Conservation (phyloP, 148 eudicot species). For the Diospyros lotus region DNA sequence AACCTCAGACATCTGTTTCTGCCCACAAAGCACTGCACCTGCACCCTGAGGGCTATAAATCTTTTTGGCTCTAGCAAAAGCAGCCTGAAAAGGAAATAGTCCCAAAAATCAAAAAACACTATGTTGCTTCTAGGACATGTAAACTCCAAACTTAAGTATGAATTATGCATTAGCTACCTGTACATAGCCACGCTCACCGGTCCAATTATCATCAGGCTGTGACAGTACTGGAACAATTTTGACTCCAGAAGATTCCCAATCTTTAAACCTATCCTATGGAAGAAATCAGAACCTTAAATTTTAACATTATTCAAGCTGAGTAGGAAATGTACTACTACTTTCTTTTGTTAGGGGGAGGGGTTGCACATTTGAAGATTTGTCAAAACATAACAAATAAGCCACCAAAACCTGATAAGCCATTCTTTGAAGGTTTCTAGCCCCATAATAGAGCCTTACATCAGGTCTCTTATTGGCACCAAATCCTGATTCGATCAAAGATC, state of each 20-base stretch:
- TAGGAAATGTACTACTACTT: no score
- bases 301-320: no score
- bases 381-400: background rate
- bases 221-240: slow-evolving; percentile 80
- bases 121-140: background rate
- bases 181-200: slow-evolving; percentile 82
- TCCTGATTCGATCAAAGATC: slow-evolving; percentile 90
- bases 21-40: slow-evolving; percentile 89
- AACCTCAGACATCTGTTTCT: slow-evolving; percentile 94
- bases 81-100: slow-evolving; percentile 54
- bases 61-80: slow-evolving; percentile 63
- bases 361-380: no score
- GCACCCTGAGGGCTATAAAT: slow-evolving; percentile 56
- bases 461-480: slow-evolving; percentile 71
- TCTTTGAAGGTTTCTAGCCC: slow-evolving; percentile 83
- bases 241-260: slow-evolving; percentile 85
- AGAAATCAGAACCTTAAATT: slow-evolving; percentile 1
- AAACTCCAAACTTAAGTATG: background rate
- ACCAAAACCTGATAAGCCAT: slow-evolving; percentile 90
- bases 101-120: background rate
- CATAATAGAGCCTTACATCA: slow-evolving; percentile 91
- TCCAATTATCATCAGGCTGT: slow-evolving; percentile 73
- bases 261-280: slow-evolving; percentile 74
- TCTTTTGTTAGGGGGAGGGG: no score
- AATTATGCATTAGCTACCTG: slow-evolving; percentile 47